Evolutionary conservation across 1,139 yeast species (phyloP), one percentile per base, ranked within the genome.

Genomic region (Pichia sp.): DNA sequence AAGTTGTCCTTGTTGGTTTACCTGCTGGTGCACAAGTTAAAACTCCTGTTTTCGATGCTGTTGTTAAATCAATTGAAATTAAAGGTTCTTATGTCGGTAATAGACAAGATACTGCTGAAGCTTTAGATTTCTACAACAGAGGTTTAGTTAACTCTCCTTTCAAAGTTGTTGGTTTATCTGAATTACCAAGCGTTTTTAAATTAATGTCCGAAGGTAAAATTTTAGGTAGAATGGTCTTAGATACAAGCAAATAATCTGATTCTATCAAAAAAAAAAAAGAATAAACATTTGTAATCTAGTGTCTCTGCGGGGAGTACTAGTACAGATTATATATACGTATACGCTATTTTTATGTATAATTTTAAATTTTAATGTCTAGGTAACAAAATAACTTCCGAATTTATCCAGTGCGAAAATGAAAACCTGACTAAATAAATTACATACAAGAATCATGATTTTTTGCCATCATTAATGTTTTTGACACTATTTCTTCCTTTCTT

Each of bases 31-130:
- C 87, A 37, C 72, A 75, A 53, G 77, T 78, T 51, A 65, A 66
- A 47, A 72, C 85, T 24, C 72, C 78, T 42, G 81, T 80, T 41
- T 80, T 80, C 63, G 70, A 72, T 28, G 73, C 81, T 40, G 88
- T 80, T 43, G 76, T 78, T 43, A 80, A 72, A 62, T 76, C 85
- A 37, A 67, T 80, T 51, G 66, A 68, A 53, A 76, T 81, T 56
- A 74, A 66, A 58, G 89, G 88, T 56, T 80, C 88, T 40, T 80
- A 80, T 55, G 88, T 81, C 43, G 89, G 89, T 58, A 80, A 80
- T 74, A 76, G 89, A 69, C 82, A 83, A 49, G 88, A 81, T 62
- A 72, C 86, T 37, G 74, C 83, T 53, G 87, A 80, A 65, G 88
- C 89, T 45, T 63, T 81, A 49, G 87, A 80, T 57, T 80, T 80